Percentiles rank a stretch among this genome's conserved stretches.
Evolutionary conservation across 805 yeast genomes (phyloP).

Genomic region (Pachysolen tannophilus): DNA sequence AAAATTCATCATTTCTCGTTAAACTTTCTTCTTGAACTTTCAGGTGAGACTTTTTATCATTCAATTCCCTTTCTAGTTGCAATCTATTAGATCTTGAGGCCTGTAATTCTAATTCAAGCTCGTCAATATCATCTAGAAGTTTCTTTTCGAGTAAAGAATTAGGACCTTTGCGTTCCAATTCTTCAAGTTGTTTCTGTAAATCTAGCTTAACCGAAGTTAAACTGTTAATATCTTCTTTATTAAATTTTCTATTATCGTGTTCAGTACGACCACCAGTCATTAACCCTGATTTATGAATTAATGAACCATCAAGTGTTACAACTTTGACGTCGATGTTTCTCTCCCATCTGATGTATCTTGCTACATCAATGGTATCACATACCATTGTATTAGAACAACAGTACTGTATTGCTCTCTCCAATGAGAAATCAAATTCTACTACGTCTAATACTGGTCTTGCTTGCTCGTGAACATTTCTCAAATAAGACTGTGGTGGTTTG

Average conservation of each 20-base stretch:
- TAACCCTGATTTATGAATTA: conserved; percentile 77
- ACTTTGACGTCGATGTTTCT: conserved; percentile 49
- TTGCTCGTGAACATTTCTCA: conserved; percentile 43
- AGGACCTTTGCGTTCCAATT: conserved; percentile 36
- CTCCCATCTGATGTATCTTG: conserved; percentile 68
- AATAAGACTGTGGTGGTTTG: conserved; percentile 40
- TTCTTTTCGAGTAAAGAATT: conserved; percentile 49
- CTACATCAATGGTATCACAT: conserved; percentile 62
- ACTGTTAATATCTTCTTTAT: conserved; percentile 53
- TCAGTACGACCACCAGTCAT: conserved; percentile 84
- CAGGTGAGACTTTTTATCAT: conserved; percentile 37
- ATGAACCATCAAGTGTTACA: conserved; percentile 77
- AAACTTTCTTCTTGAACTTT: conserved; percentile 33
- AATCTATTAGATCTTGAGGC: conserved; percentile 19
- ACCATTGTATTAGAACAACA: conserved; percentile 75
- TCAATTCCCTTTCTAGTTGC: conserved; percentile 19
- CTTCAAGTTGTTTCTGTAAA: conserved; percentile 35
- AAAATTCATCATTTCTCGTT: conserved; percentile 3
- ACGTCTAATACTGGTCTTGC: conserved; percentile 72
- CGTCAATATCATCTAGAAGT: conserved; percentile 46
- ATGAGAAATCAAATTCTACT: conserved; percentile 55
- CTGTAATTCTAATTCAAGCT: conserved; percentile 28
- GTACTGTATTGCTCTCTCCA: conserved; percentile 73
- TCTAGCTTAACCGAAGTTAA: conserved; percentile 44
- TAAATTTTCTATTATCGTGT: conserved; percentile 57